Conservation (phyloP, 2,329 filamentous ascomycete species). For the Elsinoe ampelina region DNA sequence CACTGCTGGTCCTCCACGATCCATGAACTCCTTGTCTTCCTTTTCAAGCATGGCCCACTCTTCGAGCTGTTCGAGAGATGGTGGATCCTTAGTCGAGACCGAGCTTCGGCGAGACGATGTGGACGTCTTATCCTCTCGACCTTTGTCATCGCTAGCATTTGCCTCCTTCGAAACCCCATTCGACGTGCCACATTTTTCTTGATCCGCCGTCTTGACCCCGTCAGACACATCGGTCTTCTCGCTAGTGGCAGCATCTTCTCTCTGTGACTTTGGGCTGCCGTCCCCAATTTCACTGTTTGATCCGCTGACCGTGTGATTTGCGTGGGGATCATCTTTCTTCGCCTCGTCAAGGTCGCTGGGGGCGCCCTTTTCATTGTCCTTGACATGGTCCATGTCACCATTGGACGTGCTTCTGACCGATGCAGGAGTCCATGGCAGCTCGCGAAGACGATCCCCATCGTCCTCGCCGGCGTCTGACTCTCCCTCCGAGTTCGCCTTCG, state of each 20-base stretch:
- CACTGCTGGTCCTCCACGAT: conserved; percentile 68
- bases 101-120: not conserved
- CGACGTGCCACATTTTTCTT: not conserved
- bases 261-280: too few relatives aligned
- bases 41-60: conserved; percentile 46
- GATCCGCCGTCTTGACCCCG: too few relatives aligned
- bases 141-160: not conserved
- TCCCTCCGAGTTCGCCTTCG: not conserved
- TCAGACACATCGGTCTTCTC: too few relatives aligned
- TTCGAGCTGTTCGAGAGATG: conserved; percentile 31
- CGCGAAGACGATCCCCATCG: not conserved
- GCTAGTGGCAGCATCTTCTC: too few relatives aligned
- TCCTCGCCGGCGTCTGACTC: not conserved
- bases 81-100: not conserved
- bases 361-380: not conserved
- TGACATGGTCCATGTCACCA: conserved; percentile 14
- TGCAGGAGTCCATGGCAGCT: conserved; percentile 3
- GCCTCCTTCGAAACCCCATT: not conserved
- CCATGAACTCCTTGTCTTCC: conserved; percentile 58
- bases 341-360: not conserved
- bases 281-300: too few relatives aligned
- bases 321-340: conserved; percentile 19
- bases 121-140: too few relatives aligned
- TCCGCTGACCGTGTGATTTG: too few relatives aligned
- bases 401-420: conserved; percentile 16